Percentiles rank a stretch among this genome's conserved stretches.
Evolutionary conservation across 2,329 filamentous ascomycete genomes (phyloP).

Genomic region (Xylariaceae sp.): DNA sequence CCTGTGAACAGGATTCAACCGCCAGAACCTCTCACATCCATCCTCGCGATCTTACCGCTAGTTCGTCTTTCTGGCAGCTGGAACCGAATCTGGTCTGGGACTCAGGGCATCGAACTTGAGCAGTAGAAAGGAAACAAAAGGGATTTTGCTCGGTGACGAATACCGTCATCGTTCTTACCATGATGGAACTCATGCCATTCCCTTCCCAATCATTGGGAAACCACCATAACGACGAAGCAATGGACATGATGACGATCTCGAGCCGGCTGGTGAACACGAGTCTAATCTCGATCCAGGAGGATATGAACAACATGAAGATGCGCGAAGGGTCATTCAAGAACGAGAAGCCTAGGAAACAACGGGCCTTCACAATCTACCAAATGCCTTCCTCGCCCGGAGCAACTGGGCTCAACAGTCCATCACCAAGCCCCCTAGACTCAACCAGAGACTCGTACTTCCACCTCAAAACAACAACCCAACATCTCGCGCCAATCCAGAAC

Average conservation of each 20-base stretch:
- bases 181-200: conserved; percentile 30
- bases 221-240: conserved; percentile 13
- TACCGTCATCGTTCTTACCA: conserved; percentile 11
- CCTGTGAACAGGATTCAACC: too few species aligned
- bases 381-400: conserved; percentile 14
- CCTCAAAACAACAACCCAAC: conserved; percentile 7
- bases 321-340: not conserved
- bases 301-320: conserved; percentile 1
- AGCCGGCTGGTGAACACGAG: conserved; percentile 24
- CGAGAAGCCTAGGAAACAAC: conserved; percentile 16
- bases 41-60: conserved; percentile 19
- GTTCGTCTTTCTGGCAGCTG: conserved; percentile 1
- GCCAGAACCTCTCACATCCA: not conserved
- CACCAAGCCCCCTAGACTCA: conserved; percentile 18
- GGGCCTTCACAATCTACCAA: conserved; percentile 29
- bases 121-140: conserved; percentile 9
- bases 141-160: not conserved
- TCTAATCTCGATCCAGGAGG: conserved; percentile 21
- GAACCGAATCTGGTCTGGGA: not conserved
- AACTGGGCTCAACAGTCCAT: conserved; percentile 19
- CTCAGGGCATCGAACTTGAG: conserved; percentile 9
- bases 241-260: conserved; percentile 27
- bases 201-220: conserved; percentile 19
- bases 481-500: conserved; percentile 16
- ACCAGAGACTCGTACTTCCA: conserved; percentile 22